phyloP scores from a whole-genome alignment of 257 asterid species.

The Nicotiana knightiana region DNA sequence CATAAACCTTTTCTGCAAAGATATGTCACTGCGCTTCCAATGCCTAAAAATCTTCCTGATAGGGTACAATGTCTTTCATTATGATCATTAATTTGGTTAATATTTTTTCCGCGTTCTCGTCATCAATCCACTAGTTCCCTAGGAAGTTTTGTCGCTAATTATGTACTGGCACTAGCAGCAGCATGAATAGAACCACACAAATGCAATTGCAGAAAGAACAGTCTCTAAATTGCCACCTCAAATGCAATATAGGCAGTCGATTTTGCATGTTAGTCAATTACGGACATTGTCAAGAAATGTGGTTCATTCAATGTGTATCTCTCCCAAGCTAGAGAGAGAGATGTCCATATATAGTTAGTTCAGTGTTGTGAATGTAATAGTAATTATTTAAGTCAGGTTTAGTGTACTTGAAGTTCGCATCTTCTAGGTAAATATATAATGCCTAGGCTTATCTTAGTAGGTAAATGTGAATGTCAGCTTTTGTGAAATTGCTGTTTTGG shows the following conservation, averaged over 20 bases:
- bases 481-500: not conserved
- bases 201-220: conserved; percentile 21
- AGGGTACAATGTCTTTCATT: conserved; percentile 76
- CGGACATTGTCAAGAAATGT: not conserved
- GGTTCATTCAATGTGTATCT: not conserved
- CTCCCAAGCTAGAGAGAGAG: not conserved
- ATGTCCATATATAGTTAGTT: conserved; percentile 1
- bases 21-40: conserved; percentile 64
- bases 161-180: conserved; percentile 33
- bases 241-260: not conserved
- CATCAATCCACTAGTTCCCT: conserved; percentile 12
- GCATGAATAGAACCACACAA: conserved; percentile 26
- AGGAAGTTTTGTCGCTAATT: conserved; percentile 19
- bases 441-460: not conserved
- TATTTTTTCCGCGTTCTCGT: conserved; percentile 19
- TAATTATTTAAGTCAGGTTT: not conserved
- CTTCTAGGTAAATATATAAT: conserved; percentile 9
- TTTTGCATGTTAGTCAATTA: not conserved
- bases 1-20: conserved; percentile 54
- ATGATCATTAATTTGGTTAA: conserved; percentile 36
- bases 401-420: not conserved
- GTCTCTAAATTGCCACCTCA: not conserved
- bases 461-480: not conserved
- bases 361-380: conserved; percentile 8
- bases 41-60: conserved; percentile 67